Evolutionary conservation across 495 filamentous ascomycete genomes (phyloP).

Genomic region (Tuber aestivum): DNA sequence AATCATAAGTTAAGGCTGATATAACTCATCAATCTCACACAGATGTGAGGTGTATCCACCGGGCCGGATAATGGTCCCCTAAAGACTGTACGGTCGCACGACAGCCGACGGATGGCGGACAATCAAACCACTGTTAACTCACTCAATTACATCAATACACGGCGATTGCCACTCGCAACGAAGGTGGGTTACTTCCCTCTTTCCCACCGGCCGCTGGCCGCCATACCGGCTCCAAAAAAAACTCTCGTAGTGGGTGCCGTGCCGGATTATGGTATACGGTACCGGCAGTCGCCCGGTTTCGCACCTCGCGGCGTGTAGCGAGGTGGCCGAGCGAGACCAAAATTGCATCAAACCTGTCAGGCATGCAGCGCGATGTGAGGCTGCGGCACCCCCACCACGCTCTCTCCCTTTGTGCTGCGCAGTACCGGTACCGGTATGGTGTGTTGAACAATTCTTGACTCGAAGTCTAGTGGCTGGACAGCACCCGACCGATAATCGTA

Average conservation of each 20-base stretch:
- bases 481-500: background rate
- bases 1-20: background rate
- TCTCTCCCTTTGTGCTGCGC: background rate
- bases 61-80: background rate
- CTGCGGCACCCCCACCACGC: background rate
- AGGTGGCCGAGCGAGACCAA: background rate
- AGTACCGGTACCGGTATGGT: background rate
- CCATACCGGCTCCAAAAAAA: background rate
- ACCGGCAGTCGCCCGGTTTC: background rate
- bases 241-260: background rate
- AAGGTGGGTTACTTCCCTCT: background rate
- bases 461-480: background rate
- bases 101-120: background rate
- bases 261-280: background rate
- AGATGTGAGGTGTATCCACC: background rate
- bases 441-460: background rate
- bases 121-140: background rate
- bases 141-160: background rate
- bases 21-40: background rate
- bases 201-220: background rate
- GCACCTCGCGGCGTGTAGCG: background rate
- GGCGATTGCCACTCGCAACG: background rate
- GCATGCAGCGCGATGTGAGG: background rate
- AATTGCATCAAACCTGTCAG: background rate
- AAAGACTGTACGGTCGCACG: conserved; percentile 1